Evolutionary conservation across 169 alveolate species (phyloP), one percentile per base, ranked within the genome.

Genomic region (Cryptosporidium bovis): DNA sequence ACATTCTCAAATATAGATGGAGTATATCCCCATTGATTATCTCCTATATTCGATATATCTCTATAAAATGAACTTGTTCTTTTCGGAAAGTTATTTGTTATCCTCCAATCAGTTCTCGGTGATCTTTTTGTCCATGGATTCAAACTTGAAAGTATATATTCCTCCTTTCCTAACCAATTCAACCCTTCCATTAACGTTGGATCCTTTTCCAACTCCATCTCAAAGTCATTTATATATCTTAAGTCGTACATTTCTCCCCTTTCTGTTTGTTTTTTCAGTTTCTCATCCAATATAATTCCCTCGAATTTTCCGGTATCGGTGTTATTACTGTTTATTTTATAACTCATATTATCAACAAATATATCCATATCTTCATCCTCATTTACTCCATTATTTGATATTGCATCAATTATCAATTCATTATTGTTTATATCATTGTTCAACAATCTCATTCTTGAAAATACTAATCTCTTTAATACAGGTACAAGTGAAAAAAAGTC

Each of bases 31-130:
- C 87, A 77, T 62, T 77, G 87, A 77, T 68, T 44, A 15, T 77
- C 87, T 18, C 87, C 87, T 36, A 77, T 77, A 77, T 77, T 77
- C 2, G 87, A 40, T 48, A 77, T 77, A 46, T 77, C 87, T 50
- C 33, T 77, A n/a, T 77, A 77, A 44, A 77, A 77, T 20, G 50
- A n/a, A 18, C 64, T 65, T 20, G 31, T 24, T 60, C 31, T 62
- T 24, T 29, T 34, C 0, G 87, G 71, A 27, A 77, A 50, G 4
- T 10, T 16, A 27, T 58, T 20, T 16, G 71, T 15, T 15, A 77
- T 24, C 56, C 51, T 77, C 87, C 87, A 77, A 36, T 77, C 87
- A 13, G 87, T 77, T 77, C 87, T 55, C 3, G 87, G 87, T 12
- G 87, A 60, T 34, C 33, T 27, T 18, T 36, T 77, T 8, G 50